Percentiles rank a stretch among this genome's conserved stretches.
phyloP scores from a whole-genome alignment of 352 stramenopile species.

The Phytophthora boehmeriae region DNA sequence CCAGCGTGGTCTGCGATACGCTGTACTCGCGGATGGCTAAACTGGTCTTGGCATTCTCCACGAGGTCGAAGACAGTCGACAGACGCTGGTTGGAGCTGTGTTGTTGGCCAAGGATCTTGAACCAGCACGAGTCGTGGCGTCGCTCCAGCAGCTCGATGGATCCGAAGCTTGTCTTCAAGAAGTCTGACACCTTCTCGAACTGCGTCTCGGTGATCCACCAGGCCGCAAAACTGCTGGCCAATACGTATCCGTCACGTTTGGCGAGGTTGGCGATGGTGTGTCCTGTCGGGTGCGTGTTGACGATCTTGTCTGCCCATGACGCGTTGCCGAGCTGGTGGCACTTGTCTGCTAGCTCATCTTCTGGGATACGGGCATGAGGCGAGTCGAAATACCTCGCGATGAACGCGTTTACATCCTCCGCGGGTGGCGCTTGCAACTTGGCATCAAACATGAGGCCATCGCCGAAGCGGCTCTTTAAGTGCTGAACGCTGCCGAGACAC shows the following conservation, averaged over 20 bases:
- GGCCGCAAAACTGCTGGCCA: slow-evolving; percentile 38
- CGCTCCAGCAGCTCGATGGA: slow-evolving; percentile 54
- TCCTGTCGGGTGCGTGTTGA: slow-evolving; percentile 55
- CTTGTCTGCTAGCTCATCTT: slow-evolving; percentile 36
- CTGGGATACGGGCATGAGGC: slow-evolving; percentile 12
- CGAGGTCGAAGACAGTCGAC: slow-evolving; percentile 68
- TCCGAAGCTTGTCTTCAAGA: slow-evolving; percentile 50
- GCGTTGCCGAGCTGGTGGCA: slow-evolving; percentile 50
- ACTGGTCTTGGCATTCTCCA: slow-evolving; percentile 53
- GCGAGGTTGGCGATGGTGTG: slow-evolving; percentile 59
- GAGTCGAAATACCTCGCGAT: slow-evolving; percentile 28
- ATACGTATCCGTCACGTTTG: slow-evolving; percentile 54
- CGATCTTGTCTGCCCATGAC: slow-evolving; percentile 47
- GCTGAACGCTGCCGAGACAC: slow-evolving; percentile 90
- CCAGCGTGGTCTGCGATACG: slow-evolving; percentile 88
- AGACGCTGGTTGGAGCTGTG: slow-evolving; percentile 39
- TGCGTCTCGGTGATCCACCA: slow-evolving; percentile 71
- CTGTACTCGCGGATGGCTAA: slow-evolving; percentile 84
- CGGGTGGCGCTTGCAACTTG: slow-evolving; percentile 49
- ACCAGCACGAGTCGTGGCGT: slow-evolving; percentile 72
- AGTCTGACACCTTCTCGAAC: slow-evolving; percentile 45
- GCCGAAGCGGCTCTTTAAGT: slow-evolving; percentile 96
- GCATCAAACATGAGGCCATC: slow-evolving; percentile 92
- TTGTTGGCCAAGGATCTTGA: slow-evolving; percentile 52
- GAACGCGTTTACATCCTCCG: slow-evolving; percentile 15